Conservation (phyloP, 2,329 filamentous ascomycete species). For the Ophiognomonia clavigignenti-juglandacearum region DNA sequence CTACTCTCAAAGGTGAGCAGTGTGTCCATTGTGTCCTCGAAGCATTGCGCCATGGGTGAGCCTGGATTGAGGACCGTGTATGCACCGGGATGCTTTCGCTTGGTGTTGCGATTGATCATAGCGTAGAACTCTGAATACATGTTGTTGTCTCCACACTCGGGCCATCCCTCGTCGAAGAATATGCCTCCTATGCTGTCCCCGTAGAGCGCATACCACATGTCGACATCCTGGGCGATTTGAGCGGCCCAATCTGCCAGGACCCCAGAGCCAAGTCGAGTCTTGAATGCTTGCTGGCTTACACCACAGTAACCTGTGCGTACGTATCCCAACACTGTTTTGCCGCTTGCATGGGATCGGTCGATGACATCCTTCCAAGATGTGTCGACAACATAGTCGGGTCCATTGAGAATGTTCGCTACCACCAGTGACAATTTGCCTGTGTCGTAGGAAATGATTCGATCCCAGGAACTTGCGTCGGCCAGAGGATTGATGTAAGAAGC, state of each 20-base stretch:
- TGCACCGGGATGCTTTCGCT: conserved; percentile 21
- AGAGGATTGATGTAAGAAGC: too few relatives aligned
- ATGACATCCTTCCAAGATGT: too few relatives aligned
- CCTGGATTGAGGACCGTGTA: conserved; percentile 23
- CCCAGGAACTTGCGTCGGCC: too few relatives aligned
- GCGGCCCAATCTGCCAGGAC: conserved; percentile 20
- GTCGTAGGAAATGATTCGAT: too few relatives aligned
- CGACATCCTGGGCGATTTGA: conserved; percentile 22
- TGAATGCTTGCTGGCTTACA: too few relatives aligned
- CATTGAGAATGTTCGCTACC: too few relatives aligned
- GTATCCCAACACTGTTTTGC: too few relatives aligned
- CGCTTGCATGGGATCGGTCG: too few relatives aligned
- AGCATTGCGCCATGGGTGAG: conserved; percentile 22
- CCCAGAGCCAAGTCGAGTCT: conserved; percentile 19
- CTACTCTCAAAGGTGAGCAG: conserved; percentile 26
- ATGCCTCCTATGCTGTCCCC: conserved; percentile 24
- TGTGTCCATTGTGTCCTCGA: conserved; percentile 27
- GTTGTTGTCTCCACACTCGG: conserved; percentile 23
- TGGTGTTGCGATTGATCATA: conserved; percentile 21
- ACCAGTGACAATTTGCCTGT: too few relatives aligned
- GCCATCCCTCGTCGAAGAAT: conserved; percentile 28
- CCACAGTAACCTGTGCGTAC: too few relatives aligned
- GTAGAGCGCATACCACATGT: conserved; percentile 22
- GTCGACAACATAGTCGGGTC: too few relatives aligned
- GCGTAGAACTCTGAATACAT: conserved; percentile 24